Evolutionary conservation across 192 early-diverging fungal species (phyloP).

Genomic region (Coemansia sp.): DNA sequence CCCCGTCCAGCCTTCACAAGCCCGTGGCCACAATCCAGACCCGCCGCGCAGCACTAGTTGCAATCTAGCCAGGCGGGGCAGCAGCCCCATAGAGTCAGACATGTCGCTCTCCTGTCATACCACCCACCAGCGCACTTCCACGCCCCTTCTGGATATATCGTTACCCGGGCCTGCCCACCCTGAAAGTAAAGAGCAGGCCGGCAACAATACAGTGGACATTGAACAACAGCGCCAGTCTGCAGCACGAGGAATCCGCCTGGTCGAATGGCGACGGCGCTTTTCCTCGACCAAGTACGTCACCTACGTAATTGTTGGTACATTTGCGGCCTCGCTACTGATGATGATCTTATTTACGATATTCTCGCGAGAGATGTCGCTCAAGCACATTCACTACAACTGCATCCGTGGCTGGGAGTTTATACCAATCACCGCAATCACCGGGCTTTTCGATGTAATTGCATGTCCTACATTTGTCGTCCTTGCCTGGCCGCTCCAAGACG

Average conservation of each 20-base stretch:
- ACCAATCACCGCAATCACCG: background rate
- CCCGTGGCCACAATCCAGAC: no score
- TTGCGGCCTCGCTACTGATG: background rate
- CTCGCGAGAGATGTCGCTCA: constrained; percentile 14
- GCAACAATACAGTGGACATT: no score
- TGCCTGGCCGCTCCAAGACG: constrained; percentile 11
- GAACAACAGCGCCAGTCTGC: background rate
- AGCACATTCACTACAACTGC: constrained; percentile 15
- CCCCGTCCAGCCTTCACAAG: no score
- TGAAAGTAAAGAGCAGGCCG: no score
- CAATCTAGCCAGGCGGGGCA: no score
- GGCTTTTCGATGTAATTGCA: background rate
- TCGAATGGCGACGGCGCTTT: constrained; percentile 1
- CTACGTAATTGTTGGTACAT: background rate
- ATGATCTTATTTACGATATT: constrained; percentile 13
- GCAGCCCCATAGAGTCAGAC: no score
- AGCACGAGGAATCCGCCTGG: background rate
- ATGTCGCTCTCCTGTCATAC: no score
- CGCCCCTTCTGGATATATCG: no score
- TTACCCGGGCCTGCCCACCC: no score
- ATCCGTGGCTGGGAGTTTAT: constrained; percentile 6
- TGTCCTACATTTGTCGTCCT: background rate
- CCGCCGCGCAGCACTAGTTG: no score
- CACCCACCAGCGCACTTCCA: no score
- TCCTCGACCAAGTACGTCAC: constrained; percentile 5